Evolutionary conservation across 1,284 basidiomycete species (phyloP).

Genomic region (Irpex sp.): DNA sequence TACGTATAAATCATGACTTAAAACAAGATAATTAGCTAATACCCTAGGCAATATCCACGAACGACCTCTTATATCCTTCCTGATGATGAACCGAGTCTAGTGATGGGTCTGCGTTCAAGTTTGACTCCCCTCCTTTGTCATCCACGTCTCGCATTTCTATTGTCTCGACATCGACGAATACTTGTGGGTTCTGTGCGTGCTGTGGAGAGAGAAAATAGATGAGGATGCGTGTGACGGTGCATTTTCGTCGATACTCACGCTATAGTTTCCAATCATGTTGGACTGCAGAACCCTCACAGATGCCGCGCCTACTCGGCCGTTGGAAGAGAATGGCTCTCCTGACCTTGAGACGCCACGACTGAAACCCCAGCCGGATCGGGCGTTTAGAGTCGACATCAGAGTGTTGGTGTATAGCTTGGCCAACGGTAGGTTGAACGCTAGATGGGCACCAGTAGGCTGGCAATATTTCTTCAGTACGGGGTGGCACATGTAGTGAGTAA

Average conservation of each 20-base stretch:
- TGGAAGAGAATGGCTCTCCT: background rate
- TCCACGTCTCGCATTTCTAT: background rate
- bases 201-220: background rate
- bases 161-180: conserved; percentile 1
- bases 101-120: background rate
- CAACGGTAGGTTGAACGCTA: conserved; percentile 39
- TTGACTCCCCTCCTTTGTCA: background rate
- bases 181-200: background rate
- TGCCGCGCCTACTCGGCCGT: background rate
- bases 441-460: conserved; percentile 20
- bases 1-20: background rate
- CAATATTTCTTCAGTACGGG: background rate
- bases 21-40: background rate
- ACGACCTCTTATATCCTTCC: background rate
- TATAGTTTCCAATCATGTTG: background rate
- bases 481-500: background rate
- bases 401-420: conserved; percentile 42
- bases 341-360: background rate
- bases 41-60: background rate
- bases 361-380: conserved; percentile 27
- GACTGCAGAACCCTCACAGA: background rate
- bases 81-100: background rate
- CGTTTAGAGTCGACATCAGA: conserved; percentile 39
- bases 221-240: too few relatives aligned
- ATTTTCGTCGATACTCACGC: background rate